Evolutionary conservation across 805 yeast genomes (phyloP), one percentile per base, ranked within the genome.

Genomic region (Saccharomycopsis olivae): DNA sequence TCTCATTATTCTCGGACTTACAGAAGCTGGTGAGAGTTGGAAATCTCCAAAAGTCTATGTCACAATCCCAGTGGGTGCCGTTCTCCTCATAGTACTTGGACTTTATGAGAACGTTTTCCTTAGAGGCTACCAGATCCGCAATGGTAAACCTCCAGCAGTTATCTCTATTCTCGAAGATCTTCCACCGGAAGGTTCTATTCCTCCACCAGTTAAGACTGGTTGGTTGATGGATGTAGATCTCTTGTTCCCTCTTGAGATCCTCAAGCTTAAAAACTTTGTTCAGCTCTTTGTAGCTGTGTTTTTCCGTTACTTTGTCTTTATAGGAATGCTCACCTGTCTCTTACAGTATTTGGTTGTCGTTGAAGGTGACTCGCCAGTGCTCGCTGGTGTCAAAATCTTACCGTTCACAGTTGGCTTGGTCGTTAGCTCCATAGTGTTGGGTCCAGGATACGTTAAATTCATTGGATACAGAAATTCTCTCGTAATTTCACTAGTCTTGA

Each of bases 1-100:
- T 2, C 47, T 68, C 30, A 46, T 66, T 3, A 64, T 67, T 18
- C 54, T 62, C 4, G 73, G 71, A 0, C 53, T 69, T 32, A 66
- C 68, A 0, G 65, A 66, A 46, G 70, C 69, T 19, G 71, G 71
- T 21, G 58, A 57, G 4, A 49, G 51, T 1, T 69, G 74, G 73
- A 52, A 53, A 1, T 39, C 54, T 1, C 64, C 73, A 2, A 49
- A 53, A 14, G 62, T 65, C 2, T 66, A 66, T 44, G 66, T 65
- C 11, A 59, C 72, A 0, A 42, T 69, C 1, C 51, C 61, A 1
- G 41, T 68, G 35, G 72, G 72, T 1, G 35, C 59, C 10, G n/a
- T 61, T 2, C 36, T 60, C 13, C 35, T 62, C 3, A 15, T 53
- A 4, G 27, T 38, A 3, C 56, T 51, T 29, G 47, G 57, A 24